Conservation (phyloP, 805 yeast species). For the Ogataea pignaliae region DNA sequence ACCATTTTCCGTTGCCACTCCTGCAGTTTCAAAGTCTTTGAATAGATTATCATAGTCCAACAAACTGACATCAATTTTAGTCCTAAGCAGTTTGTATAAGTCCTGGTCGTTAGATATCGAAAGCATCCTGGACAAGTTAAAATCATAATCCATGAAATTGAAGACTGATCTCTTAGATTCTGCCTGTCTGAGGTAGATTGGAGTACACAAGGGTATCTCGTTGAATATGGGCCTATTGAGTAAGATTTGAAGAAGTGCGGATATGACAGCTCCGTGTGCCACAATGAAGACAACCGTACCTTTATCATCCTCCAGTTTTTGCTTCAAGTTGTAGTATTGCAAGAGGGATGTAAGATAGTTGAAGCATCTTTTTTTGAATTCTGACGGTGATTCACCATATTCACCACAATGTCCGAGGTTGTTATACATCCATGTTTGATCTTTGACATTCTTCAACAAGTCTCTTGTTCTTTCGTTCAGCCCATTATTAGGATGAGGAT, state of each 20-base stretch:
- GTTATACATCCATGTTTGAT: conserved; percentile 31
- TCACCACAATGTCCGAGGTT: conserved; percentile 39
- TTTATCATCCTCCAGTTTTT: conserved; percentile 24
- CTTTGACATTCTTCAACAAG: conserved; percentile 19
- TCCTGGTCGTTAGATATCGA: conserved; percentile 22
- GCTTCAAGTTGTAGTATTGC: conserved; percentile 26
- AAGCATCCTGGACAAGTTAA: conserved; percentile 26
- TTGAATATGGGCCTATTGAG: conserved; percentile 34
- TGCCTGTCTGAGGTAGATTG: conserved; percentile 30
- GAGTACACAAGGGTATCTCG: conserved; percentile 37
- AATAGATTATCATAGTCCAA: conserved; percentile 24
- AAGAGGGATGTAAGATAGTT: conserved; percentile 31
- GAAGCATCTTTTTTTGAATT: conserved; percentile 33
- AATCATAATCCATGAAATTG: conserved; percentile 31
- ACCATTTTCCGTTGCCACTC: neutral
- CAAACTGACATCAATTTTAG: conserved; percentile 23
- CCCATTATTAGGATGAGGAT: conserved; percentile 12
- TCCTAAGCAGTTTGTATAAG: conserved; percentile 19
- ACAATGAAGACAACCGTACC: conserved; percentile 31
- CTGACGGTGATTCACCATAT: conserved; percentile 36
- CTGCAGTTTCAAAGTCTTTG: conserved; percentile 15
- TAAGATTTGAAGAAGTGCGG: conserved; percentile 35
- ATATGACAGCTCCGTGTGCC: conserved; percentile 42
- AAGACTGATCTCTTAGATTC: conserved; percentile 20
- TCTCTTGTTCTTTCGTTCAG: conserved; percentile 17